Evolutionary conservation across 106 monocot species (phyloP).

Genomic region (Agapanthus africanus): DNA sequence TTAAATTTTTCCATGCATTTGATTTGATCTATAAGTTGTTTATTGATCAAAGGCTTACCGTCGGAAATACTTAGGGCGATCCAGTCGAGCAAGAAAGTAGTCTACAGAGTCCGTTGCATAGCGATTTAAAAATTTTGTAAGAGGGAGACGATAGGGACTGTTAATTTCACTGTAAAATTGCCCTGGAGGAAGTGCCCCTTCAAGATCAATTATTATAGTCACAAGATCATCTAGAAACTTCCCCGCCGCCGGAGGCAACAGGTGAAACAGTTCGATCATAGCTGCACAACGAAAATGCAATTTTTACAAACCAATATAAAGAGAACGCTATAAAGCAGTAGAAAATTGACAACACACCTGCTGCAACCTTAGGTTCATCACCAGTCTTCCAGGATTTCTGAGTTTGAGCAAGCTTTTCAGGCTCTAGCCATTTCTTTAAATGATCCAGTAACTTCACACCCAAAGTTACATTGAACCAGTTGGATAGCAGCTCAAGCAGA

Average conservation of each 20-base stretch:
- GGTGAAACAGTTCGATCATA: slow-evolving; percentile 99
- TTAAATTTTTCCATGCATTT: neutral
- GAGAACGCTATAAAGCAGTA: neutral
- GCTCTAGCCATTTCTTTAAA: slow-evolving; percentile 97
- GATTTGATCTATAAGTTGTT: neutral
- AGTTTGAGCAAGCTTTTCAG: slow-evolving; percentile 93
- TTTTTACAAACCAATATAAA: slow-evolving; percentile 1
- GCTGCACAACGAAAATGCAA: slow-evolving; percentile 38
- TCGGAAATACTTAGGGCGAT: slow-evolving; percentile 86
- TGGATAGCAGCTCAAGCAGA: slow-evolving; percentile 88
- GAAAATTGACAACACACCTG: slow-evolving; percentile 35
- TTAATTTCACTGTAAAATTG: slow-evolving; percentile 99
- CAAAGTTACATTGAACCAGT: slow-evolving; percentile 96
- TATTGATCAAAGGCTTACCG: slow-evolving; percentile 30
- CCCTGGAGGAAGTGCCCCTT: slow-evolving; percentile 81
- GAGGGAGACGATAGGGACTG: slow-evolving; percentile 88
- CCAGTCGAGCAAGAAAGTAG: slow-evolving; percentile 87
- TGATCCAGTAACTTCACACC: slow-evolving; percentile 93
- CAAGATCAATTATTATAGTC: slow-evolving; percentile 86
- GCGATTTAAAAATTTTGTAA: slow-evolving; percentile 91
- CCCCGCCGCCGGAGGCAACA: slow-evolving; percentile 96
- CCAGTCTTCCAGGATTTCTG: slow-evolving; percentile 95
- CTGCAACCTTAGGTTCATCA: slow-evolving; percentile 98
- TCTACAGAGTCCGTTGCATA: slow-evolving; percentile 89
- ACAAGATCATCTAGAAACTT: slow-evolving; percentile 97